Evolutionary conservation across 1,139 yeast species (phyloP).

Genomic region (Saccharomycopsis phalli): DNA sequence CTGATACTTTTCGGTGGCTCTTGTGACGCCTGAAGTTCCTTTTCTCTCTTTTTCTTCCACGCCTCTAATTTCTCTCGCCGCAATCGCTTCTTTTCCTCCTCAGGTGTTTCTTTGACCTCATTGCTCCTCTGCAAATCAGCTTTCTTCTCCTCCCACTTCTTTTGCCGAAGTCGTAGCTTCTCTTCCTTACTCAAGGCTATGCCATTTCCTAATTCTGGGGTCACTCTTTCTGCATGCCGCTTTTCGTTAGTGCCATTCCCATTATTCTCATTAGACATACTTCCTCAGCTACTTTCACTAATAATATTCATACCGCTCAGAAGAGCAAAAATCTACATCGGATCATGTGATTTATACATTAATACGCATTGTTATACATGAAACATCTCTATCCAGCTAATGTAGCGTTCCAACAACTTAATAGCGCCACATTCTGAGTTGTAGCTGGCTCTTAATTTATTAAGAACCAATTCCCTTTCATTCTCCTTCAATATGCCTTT

Average conservation of each 20-base stretch:
- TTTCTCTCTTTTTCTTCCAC: conserved; percentile 35
- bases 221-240: too few relatives aligned
- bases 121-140: not conserved
- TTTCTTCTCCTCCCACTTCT: not conserved
- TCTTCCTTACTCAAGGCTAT: too few relatives aligned
- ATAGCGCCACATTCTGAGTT: conserved; percentile 25
- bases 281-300: too few relatives aligned
- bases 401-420: conserved; percentile 17
- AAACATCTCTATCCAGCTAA: conserved; percentile 20
- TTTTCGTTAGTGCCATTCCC: too few relatives aligned
- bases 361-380: not conserved
- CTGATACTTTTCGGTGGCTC: conserved; percentile 6
- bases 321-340: too few relatives aligned
- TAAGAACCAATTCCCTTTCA: conserved; percentile 29
- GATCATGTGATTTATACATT: not conserved
- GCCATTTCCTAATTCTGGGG: too few relatives aligned
- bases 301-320: too few relatives aligned
- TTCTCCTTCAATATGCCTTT: conserved; percentile 25
- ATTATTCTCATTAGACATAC: too few relatives aligned
- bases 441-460: conserved; percentile 26
- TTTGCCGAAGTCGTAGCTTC: conserved; percentile 2
- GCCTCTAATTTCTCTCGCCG: conserved; percentile 29
- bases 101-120: conserved; percentile 5
- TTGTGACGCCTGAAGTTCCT: conserved; percentile 22
- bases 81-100: conserved; percentile 16